Evolutionary conservation across 1,284 basidiomycete species (phyloP).

Genomic region (Lentinula novae-zelandiae): DNA sequence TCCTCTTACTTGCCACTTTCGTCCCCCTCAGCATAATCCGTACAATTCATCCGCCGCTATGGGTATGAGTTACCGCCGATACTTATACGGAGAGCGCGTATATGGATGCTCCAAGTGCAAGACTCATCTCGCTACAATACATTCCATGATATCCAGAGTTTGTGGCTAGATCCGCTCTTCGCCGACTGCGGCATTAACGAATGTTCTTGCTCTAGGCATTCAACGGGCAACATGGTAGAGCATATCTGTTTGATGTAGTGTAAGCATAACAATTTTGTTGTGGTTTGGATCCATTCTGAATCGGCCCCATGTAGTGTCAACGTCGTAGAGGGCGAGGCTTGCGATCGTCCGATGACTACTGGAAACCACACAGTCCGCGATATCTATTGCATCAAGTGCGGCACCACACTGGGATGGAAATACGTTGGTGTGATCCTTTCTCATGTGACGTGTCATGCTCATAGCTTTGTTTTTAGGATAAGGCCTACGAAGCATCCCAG

Average conservation of each 20-base stretch:
- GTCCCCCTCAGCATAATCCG: background rate
- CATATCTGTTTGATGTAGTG: conserved; percentile 92
- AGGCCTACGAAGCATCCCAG: conserved; percentile 85
- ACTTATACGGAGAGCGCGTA: conserved; percentile 84
- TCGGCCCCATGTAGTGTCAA: conserved; percentile 68
- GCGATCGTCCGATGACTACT: conserved; percentile 94
- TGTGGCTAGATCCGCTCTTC: conserved; percentile 22
- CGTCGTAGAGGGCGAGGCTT: conserved; percentile 81
- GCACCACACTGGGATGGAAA: conserved; percentile 91
- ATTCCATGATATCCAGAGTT: conserved; percentile 90
- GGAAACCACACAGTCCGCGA: conserved; percentile 96
- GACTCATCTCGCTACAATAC: conserved; percentile 91
- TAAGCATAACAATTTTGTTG: conserved; percentile 39
- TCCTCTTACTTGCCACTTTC: background rate
- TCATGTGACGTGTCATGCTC: conserved; percentile 9
- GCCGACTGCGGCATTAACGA: background rate
- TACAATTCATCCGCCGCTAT: conserved; percentile 35
- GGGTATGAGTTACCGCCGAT: conserved; percentile 88
- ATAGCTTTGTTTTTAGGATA: conserved; percentile 56
- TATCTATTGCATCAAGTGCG: conserved; percentile 89
- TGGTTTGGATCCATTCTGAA: conserved; percentile 11
- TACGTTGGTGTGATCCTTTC: conserved; percentile 63
- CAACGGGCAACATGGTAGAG: conserved; percentile 92
- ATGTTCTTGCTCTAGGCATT: conserved; percentile 58
- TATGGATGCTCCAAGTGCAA: conserved; percentile 90